These are phyloP conservation scores for Anisodus acutangulus DNA, from an alignment of 257 asterid species.

Conservation along the genomic window DNA sequence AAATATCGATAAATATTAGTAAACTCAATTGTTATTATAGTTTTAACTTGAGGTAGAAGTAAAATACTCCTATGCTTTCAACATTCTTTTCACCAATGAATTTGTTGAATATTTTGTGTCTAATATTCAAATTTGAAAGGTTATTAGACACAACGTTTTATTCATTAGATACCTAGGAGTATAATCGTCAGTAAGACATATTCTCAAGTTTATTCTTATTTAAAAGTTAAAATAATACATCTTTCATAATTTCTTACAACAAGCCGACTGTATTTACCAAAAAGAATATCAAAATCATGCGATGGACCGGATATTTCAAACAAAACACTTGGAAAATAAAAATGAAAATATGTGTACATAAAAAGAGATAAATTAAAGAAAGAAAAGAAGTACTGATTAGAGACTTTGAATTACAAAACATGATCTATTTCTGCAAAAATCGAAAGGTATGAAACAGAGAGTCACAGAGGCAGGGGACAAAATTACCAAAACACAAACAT, in stretches of 20 bases:
- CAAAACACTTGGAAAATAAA: background rate
- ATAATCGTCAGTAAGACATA: background rate
- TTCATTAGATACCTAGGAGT: background rate
- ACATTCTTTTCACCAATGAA: background rate
- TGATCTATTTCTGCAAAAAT: background rate
- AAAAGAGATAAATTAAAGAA: background rate
- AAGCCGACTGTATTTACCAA: background rate
- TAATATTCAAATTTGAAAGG: background rate
- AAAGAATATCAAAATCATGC: background rate
- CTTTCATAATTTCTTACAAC: too few species aligned
- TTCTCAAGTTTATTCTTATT: background rate
- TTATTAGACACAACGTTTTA: background rate
- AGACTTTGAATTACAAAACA: background rate
- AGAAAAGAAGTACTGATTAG: background rate
- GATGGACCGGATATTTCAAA: background rate
- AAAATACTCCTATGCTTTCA: background rate
- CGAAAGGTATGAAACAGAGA: background rate
- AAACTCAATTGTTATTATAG: too few species aligned
- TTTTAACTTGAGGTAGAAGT: too few species aligned
- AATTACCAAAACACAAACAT: too few species aligned
- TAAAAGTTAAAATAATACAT: background rate
- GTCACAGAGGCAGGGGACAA: background rate
- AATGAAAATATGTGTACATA: background rate
- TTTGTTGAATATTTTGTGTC: background rate
- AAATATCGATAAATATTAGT: too few species aligned